Evolutionary conservation across 2,329 filamentous ascomycete genomes (phyloP), one percentile per base, ranked within the genome.

Genomic region (Triangularia setosa): DNA sequence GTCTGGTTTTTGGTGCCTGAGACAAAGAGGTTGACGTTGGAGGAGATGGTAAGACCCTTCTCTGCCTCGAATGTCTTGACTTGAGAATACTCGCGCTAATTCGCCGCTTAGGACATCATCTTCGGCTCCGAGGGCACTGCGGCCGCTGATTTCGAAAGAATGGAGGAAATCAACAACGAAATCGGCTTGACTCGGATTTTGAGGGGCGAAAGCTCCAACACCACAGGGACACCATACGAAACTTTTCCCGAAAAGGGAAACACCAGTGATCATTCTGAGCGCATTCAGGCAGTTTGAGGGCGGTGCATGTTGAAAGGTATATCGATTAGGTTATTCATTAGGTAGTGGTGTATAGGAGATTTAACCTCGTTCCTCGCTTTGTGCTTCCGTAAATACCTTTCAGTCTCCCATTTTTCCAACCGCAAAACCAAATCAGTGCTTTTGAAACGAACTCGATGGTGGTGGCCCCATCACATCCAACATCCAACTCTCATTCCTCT

Each of bases 81-180:
- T 9, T 28, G 27, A 28, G 27, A 5, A 23, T n/a, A n/a, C n/a
- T 3, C 4, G 7, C 0, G 12, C 7, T 14, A 64, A 8, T 16
- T n/a, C 30, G 25, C 0, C 28, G n/a, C 1, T 1, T 40, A 83
- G 83, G 88, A 91, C 69, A 79, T 88, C 18, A 81, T 91, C 48
- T 90, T 91, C 69, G 87, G 87, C 12, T 85, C 83, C 2, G 83
- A 87, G 66, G 88, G 89, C n/a, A 83, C 84, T 2, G 88, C 88
- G 0, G 82, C 85, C 58, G 85, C 87, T 1, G 89, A 92, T 71
- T 81, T 84, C 61, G 87, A 90, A 75, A 83, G 89, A 27, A 91
- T 91, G 87, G 82, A 82, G n/a, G 85, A 89, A 73, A 90, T 92
- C 70, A 88, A 91, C 73, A 77, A 79, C 30, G 88, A 91, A 70